Conservation (phyloP, 331 rosid genomes). For the Erythrophleum ivorense region DNA sequence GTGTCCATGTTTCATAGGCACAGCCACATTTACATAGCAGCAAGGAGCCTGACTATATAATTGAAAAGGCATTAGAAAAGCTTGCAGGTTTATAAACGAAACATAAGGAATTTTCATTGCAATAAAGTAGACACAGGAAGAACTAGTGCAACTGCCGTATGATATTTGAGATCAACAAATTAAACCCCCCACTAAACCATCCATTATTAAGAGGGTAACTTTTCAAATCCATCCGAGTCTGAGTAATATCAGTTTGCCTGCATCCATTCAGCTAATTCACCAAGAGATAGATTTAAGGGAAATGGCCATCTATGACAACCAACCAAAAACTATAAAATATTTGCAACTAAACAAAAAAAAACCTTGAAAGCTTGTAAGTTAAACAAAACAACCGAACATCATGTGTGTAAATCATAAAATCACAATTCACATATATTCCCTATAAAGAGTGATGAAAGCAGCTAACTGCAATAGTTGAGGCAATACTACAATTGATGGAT, state of each 20-base stretch:
- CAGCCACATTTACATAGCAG: not conserved
- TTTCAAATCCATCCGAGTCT: not conserved
- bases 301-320: slow-evolving; percentile 1
- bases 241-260: not conserved
- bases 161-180: slow-evolving; percentile 23
- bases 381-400: not conserved
- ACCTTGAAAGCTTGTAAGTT: slow-evolving; percentile 3
- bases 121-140: not conserved
- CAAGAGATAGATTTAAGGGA: not conserved
- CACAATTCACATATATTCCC: slow-evolving; percentile 28
- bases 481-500: slow-evolving; percentile 20
- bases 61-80: slow-evolving; percentile 14
- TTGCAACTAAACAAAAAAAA: slow-evolving; percentile 10
- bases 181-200: slow-evolving; percentile 23
- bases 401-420: slow-evolving; percentile 1
- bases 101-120: not conserved
- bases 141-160: not conserved
- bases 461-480: slow-evolving; percentile 20
- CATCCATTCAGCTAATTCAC: slow-evolving; percentile 16
- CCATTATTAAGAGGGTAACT: not conserved
- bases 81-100: not conserved
- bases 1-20: not conserved
- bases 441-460: slow-evolving; percentile 14
- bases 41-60: slow-evolving; percentile 19
- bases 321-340: not conserved